Evolutionary conservation across 768 basidiomycete species (phyloP), one percentile per base, ranked within the genome.

Genomic region (Boletus pseudopeckii): DNA sequence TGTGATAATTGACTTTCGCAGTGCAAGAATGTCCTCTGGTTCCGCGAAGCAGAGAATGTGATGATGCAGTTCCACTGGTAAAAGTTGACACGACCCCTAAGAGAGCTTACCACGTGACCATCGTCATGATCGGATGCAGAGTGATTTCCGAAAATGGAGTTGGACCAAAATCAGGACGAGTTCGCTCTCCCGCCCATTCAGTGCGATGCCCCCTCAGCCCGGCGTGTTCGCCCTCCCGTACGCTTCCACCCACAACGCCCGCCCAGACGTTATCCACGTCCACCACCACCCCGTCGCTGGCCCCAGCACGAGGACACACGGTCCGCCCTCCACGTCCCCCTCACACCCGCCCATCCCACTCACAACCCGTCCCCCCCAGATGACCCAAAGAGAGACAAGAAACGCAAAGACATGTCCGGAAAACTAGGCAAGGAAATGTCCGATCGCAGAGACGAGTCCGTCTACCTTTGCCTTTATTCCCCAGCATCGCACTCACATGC

Each of bases 381-480:
- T 57, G 79, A 80, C 43, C 65, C 70, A 17, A 76, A 83, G 73
- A 82, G 79, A 62, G 86, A 87, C 51, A 84, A 80, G 75, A 81
- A 82, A 69, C 75, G 84, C 56, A 85, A 82, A 63, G 88, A 90
- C 50, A 66, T 85, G 30, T 77, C 82, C n/a, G 81, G 83, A 49
- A 87, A 83, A 72, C 67, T 86, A 28, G 82, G 82, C 22, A 89
- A 85, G 67, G 88, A 90, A 60, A 79, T 87, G 74, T 77, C 68
- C 64, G 88, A 91, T 69, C 77, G 87, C 54, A 74, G 86, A 60
- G 88, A 90, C 67, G 88, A 90, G 89, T 89, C 63, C 65, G 81
- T 76, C 5, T 30, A 5, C n/a, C 48, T 17, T 33, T 24, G 13
- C 10, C 15, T 17, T 50, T 53, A 43, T 22, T 36, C 55, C 48